A percentile compares a stretch with the other conserved stretches of the same genome.
Conservation (phyloP, 768 basidiomycete species). For the Calocybe cyanea region DNA sequence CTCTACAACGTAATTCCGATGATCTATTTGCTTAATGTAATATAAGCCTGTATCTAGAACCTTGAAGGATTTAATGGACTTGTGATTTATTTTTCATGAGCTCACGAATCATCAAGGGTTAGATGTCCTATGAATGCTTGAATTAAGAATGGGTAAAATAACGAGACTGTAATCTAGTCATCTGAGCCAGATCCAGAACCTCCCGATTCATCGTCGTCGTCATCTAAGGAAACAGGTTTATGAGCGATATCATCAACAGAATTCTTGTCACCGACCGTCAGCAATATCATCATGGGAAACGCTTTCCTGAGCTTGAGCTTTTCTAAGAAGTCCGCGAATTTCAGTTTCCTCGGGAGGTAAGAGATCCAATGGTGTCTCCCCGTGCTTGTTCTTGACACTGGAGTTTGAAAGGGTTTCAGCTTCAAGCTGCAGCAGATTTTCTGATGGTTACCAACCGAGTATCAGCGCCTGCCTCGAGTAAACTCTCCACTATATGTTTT, state of each 20-base stretch:
- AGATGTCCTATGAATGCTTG: too few species aligned
- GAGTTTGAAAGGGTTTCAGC: background rate
- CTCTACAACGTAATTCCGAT: background rate
- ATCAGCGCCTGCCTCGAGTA: constrained; percentile 81
- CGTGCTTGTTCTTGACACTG: constrained; percentile 75
- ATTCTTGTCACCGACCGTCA: constrained; percentile 38
- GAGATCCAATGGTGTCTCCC: constrained; percentile 51
- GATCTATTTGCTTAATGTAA: constrained; percentile 1
- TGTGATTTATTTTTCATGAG: background rate
- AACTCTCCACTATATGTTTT: constrained; percentile 49
- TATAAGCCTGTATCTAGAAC: constrained; percentile 1
- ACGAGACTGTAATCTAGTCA: constrained; percentile 14
- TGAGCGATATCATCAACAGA: background rate
- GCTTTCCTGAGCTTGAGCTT: constrained; percentile 47
- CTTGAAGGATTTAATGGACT: constrained; percentile 5
- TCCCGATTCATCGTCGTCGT: constrained; percentile 23
- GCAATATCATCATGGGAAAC: constrained; percentile 63
- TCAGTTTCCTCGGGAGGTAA: constrained; percentile 51
- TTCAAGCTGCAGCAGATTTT: background rate
- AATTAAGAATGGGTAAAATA: too few species aligned
- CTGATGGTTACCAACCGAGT: constrained; percentile 43
- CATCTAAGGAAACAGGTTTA: constrained; percentile 1
- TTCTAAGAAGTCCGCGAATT: constrained; percentile 47
- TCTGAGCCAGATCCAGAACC: constrained; percentile 33
- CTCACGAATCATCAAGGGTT: too few species aligned